A percentile compares a stretch with the other conserved stretches of the same genome.
Evolutionary conservation across 2,329 filamentous ascomycete genomes (phyloP).

Genomic region (Diaporthe citriasiana): DNA sequence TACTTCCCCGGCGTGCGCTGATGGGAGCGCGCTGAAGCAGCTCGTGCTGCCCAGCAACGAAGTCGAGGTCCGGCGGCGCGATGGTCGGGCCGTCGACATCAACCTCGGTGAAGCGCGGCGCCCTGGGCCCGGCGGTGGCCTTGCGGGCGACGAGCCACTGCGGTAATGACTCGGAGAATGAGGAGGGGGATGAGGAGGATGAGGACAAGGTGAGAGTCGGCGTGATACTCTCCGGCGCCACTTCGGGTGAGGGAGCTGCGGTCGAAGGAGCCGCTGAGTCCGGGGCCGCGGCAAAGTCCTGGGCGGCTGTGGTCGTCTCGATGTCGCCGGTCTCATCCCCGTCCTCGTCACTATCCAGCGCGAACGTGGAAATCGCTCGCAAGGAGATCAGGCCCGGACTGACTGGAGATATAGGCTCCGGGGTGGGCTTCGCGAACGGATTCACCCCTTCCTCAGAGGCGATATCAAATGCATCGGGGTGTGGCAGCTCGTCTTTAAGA

Average conservation of each 20-base stretch:
- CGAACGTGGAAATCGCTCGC: not conserved
- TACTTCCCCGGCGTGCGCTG: not conserved
- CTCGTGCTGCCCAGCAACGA: not conserved
- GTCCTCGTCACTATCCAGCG: not conserved
- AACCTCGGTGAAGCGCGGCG: not conserved
- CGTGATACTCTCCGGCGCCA: not conserved
- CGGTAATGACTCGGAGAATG: not conserved
- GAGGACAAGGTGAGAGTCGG: not conserved
- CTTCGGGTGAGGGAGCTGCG: not conserved
- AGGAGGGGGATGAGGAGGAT: not conserved
- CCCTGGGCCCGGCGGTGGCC: not conserved
- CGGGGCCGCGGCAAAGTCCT: not conserved
- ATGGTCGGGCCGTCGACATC: not conserved
- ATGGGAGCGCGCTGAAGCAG: not conserved
- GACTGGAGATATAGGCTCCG: not conserved
- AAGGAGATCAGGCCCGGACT: not conserved
- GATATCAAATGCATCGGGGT: not conserved
- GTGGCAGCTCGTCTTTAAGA: not conserved
- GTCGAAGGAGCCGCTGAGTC: too few relatives aligned
- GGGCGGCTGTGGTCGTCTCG: not conserved
- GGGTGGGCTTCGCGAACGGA: not conserved
- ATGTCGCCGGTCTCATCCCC: too few relatives aligned
- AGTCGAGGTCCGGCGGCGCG: not conserved
- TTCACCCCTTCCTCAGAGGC: accelerated
- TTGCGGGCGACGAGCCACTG: not conserved